These are phyloP conservation scores for Talaromyces pinophilus DNA, from an alignment of 2,329 filamentous ascomycete genomes.

Conservation along the genomic window DNA sequence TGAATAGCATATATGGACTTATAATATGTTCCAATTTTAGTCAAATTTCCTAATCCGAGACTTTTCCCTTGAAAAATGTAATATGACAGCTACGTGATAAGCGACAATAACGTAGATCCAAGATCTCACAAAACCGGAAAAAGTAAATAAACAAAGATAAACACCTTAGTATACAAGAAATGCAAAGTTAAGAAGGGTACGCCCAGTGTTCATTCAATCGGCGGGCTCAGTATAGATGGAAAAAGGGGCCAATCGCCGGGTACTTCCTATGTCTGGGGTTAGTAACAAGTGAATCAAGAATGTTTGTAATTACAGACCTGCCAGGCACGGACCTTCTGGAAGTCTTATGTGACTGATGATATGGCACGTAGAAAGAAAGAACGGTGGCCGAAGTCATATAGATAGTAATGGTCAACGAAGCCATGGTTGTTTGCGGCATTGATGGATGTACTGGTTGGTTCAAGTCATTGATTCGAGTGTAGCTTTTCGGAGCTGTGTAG, in stretches of 20 bases:
- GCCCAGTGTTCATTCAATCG: background rate
- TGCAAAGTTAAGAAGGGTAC: background rate
- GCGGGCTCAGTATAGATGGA: background rate
- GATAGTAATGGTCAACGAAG: slow-evolving; percentile 2
- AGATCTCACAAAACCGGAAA: background rate
- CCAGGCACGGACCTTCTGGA: background rate
- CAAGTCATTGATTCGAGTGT: background rate
- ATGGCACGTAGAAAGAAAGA: slow-evolving; percentile 11
- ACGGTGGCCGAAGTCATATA: slow-evolving; percentile 8
- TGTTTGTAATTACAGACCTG: background rate
- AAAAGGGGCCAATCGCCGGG: slow-evolving; percentile 10
- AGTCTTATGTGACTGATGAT: background rate
- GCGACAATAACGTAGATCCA: background rate
- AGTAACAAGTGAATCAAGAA: background rate
- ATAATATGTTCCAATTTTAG: no score
- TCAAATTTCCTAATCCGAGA: no score
- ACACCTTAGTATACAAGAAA: background rate
- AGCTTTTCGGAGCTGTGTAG: background rate
- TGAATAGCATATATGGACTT: no score
- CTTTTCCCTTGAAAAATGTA: no score
- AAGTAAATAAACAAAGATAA: background rate
- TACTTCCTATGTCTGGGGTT: background rate
- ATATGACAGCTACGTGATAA: background rate
- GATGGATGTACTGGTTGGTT: background rate
- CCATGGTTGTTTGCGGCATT: slow-evolving; percentile 10